A percentile compares a stretch with the other conserved stretches of the same genome.
These are phyloP conservation scores for Diplocarpon rosae DNA, from an alignment of 2,329 filamentous ascomycete genomes.

Conservation along the genomic window DNA sequence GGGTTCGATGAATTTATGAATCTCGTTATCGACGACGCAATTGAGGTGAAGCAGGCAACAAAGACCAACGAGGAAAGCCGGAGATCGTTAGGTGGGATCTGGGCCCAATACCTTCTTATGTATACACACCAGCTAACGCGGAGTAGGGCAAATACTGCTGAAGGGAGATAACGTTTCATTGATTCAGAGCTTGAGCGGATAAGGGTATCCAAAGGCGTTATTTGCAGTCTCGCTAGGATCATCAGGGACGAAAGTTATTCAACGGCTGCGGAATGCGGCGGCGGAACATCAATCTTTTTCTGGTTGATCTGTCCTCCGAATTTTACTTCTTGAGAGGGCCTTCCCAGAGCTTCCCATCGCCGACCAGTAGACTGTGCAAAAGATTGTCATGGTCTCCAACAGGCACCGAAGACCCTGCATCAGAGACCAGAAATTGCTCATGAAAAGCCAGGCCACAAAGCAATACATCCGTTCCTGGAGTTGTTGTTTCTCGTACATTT, in stretches of 20 bases:
- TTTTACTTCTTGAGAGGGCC: slow-evolving; percentile 10
- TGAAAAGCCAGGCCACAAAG: slow-evolving; percentile 70
- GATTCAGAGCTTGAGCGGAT: slow-evolving; percentile 37
- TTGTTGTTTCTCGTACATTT: slow-evolving; percentile 32
- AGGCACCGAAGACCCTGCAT: slow-evolving; percentile 54
- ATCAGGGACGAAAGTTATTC: slow-evolving; percentile 14
- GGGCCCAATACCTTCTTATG: not conserved
- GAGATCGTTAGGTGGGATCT: slow-evolving; percentile 61
- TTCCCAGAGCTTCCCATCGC: slow-evolving; percentile 50
- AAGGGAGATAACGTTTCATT: slow-evolving; percentile 59
- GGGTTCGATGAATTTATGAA: slow-evolving; percentile 99
- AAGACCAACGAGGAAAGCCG: slow-evolving; percentile 73
- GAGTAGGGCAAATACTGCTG: slow-evolving; percentile 49
- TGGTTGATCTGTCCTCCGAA: slow-evolving; percentile 5
- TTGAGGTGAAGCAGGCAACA: slow-evolving; percentile 78
- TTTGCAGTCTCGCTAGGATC: slow-evolving; percentile 13
- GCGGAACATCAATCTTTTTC: slow-evolving; percentile 10
- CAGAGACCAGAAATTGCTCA: slow-evolving; percentile 64
- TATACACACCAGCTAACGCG: slow-evolving; percentile 14
- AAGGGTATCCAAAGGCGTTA: slow-evolving; percentile 20
- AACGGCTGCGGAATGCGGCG: slow-evolving; percentile 4
- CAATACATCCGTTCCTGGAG: slow-evolving; percentile 47
- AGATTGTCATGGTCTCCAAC: slow-evolving; percentile 67
- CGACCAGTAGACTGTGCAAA: slow-evolving; percentile 67
- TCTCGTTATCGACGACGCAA: slow-evolving; percentile 86